Percentiles rank a stretch among this genome's conserved stretches.
Evolutionary conservation across 106 monocot species (phyloP).

Genomic region (Dendrobium catenatum): DNA sequence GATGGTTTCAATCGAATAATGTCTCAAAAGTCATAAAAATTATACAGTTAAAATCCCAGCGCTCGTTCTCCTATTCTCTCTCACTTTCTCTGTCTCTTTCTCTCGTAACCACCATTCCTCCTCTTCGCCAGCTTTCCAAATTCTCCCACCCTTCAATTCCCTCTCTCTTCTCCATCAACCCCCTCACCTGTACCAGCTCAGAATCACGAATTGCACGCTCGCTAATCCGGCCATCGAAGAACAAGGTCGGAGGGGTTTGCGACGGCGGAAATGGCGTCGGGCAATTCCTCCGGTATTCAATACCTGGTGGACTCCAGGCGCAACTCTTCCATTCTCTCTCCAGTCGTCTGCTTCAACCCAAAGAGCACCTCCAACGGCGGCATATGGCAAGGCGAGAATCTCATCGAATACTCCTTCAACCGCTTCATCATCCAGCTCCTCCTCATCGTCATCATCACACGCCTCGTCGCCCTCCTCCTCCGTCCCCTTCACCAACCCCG

Average conservation of each 20-base stretch:
- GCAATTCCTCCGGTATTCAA: neutral
- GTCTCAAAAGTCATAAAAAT: no score
- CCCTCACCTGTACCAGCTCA: no score
- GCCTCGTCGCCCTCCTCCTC: constrained; percentile 25
- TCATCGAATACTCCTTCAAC: constrained; percentile 19
- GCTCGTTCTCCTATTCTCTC: neutral
- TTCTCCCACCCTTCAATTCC: neutral
- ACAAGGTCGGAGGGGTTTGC: neutral
- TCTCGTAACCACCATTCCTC: neutral
- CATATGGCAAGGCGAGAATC: constrained; percentile 19
- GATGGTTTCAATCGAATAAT: no score
- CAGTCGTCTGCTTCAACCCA: constrained; percentile 10
- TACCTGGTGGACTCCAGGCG: neutral
- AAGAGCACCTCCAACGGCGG: constrained; percentile 13
- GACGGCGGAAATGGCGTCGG: neutral
- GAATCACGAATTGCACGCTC: neutral
- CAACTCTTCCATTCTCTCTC: neutral
- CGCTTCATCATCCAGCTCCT: constrained; percentile 26
- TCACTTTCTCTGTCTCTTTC: neutral
- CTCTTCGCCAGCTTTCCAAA: neutral
- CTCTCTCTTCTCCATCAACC: neutral
- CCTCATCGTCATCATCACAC: constrained; percentile 23
- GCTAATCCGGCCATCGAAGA: neutral
- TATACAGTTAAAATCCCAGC: neutral
- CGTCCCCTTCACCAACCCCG: constrained; percentile 35